These are phyloP conservation scores for Microbotryum lychnidis-dioicae DNA, from an alignment of 1,284 basidiomycete genomes.

Conservation along the genomic window DNA sequence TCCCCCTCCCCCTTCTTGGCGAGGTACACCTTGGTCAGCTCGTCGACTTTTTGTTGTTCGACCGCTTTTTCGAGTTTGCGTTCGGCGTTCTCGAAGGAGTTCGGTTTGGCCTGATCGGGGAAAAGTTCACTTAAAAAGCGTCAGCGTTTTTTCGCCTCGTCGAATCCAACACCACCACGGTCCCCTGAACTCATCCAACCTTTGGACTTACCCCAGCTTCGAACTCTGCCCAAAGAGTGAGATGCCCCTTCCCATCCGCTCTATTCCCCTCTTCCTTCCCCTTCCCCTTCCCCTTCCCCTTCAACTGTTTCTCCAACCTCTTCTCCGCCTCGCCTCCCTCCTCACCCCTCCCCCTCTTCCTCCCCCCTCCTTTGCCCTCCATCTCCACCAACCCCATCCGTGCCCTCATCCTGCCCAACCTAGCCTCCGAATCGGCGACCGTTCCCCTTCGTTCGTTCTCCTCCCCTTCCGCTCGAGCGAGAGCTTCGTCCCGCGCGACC, in stretches of 20 bases:
- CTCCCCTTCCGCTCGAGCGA: conserved; percentile 5
- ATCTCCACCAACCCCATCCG: conserved; percentile 12
- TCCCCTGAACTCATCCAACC: too few species aligned
- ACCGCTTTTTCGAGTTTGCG: conserved; percentile 21
- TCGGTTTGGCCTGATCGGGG: conserved; percentile 1
- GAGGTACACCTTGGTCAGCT: conserved; percentile 32
- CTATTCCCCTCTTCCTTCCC: background rate
- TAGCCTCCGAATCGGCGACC: conserved; percentile 21
- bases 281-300: background rate
- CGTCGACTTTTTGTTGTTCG: conserved; percentile 27
- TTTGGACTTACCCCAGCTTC: conserved; percentile 17
- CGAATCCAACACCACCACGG: too few species aligned
- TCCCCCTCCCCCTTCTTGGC: conserved; percentile 30
- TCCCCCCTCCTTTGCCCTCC: conserved; percentile 6
- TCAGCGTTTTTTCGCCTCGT: background rate
- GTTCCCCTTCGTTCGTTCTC: conserved; percentile 3
- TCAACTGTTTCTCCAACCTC: conserved; percentile 2
- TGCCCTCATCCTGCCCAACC: conserved; percentile 19
- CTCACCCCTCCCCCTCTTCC: conserved; percentile 3
- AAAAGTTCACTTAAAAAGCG: background rate
- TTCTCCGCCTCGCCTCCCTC: background rate
- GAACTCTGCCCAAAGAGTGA: conserved; percentile 35
- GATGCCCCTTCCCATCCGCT: conserved; percentile 22
- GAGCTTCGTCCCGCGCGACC: conserved; percentile 25
- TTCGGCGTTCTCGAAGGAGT: conserved; percentile 8